Evolutionary conservation across 257 asterid genomes (phyloP).

Genomic region (Primulina huaijiensis): DNA sequence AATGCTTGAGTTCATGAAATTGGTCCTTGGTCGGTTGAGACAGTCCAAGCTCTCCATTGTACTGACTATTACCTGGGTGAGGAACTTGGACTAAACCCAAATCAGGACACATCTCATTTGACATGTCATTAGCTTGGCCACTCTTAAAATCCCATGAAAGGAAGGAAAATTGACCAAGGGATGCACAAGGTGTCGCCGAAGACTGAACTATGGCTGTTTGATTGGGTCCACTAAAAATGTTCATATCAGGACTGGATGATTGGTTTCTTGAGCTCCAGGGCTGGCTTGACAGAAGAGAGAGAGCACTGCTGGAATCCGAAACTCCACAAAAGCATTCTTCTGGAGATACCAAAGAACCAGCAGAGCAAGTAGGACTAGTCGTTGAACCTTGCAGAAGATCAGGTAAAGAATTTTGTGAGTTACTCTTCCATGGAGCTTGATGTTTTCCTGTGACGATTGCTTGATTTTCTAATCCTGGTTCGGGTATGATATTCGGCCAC

Average conservation of each 20-base stretch:
- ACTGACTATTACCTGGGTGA: constrained; percentile 36
- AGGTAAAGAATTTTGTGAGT: constrained; percentile 41
- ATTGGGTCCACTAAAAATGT: constrained; percentile 30
- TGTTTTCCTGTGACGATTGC: constrained; percentile 36
- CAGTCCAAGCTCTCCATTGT: constrained; percentile 53
- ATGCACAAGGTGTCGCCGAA: constrained; percentile 36
- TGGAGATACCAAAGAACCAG: constrained; percentile 41
- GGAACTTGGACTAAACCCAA: constrained; percentile 54
- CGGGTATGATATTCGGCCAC: constrained; percentile 44
- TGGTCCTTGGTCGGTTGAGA: constrained; percentile 50
- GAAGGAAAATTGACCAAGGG: constrained; percentile 41
- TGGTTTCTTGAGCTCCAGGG: constrained; percentile 68
- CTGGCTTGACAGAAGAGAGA: constrained; percentile 99
- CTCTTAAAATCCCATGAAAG: constrained; percentile 49
- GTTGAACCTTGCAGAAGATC: constrained; percentile 47
- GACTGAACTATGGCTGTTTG: constrained; percentile 44
- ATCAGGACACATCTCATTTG: constrained; percentile 49
- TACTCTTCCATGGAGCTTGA: constrained; percentile 56
- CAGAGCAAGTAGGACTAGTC: constrained; percentile 32
- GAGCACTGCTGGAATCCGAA: constrained; percentile 70
- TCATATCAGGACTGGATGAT: constrained; percentile 45
- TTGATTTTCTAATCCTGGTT: constrained; percentile 39
- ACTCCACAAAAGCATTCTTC: constrained; percentile 48
- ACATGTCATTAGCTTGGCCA: constrained; percentile 32
- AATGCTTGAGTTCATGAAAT: constrained; percentile 45